Conservation (phyloP, 495 filamentous ascomycete genomes). For the Evernia prunastri region DNA sequence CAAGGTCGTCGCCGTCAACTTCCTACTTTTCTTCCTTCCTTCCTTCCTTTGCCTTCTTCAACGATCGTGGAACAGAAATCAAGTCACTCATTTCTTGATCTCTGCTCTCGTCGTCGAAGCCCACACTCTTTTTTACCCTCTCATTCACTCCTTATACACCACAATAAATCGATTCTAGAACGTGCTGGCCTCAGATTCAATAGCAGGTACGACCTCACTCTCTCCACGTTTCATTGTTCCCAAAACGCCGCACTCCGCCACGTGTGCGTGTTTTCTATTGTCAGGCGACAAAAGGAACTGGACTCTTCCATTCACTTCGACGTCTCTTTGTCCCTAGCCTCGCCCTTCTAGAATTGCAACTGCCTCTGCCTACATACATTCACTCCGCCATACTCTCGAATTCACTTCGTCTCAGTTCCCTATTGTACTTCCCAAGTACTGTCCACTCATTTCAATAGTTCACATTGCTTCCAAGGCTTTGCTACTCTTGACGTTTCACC, state of each 20-base stretch:
- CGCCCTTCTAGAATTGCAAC: background rate
- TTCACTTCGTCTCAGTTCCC: background rate
- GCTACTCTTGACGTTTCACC: background rate
- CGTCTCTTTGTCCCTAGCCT: background rate
- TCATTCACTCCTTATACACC: conserved; percentile 13
- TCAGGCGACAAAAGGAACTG: background rate
- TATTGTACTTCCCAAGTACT: conserved; percentile 1
- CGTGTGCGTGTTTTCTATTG: background rate
- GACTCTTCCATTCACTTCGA: background rate
- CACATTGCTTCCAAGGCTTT: background rate
- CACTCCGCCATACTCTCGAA: background rate
- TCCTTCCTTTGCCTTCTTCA: background rate
- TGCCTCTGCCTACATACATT: background rate
- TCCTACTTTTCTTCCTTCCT: background rate
- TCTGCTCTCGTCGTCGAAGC: conserved; percentile 7
- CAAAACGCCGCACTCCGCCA: background rate
- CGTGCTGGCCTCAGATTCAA: conserved; percentile 9
- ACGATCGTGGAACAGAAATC: conserved; percentile 14
- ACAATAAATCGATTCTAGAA: conserved; percentile 8
- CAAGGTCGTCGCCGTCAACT: conserved; percentile 10
- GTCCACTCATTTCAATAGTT: background rate
- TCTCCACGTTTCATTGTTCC: conserved; percentile 7
- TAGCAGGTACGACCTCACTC: conserved; percentile 11
- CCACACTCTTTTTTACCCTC: conserved; percentile 13
- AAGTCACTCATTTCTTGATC: conserved; percentile 24